A percentile compares a stretch with the other conserved stretches of the same genome.
Conservation (phyloP, 345 rosid genomes). For the Salix caprea region DNA sequence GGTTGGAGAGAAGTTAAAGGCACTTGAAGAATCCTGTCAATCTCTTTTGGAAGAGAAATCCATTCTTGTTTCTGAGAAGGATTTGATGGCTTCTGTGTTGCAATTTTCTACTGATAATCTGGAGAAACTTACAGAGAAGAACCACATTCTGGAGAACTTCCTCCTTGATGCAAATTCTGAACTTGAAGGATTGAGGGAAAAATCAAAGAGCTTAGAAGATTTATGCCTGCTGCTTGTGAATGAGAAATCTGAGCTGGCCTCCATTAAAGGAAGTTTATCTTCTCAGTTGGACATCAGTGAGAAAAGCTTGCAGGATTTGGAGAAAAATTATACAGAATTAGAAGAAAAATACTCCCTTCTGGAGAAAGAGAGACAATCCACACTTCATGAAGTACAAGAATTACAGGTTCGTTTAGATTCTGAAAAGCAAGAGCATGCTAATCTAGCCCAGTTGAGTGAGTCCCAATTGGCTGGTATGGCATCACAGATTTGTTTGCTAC, state of each 20-base stretch:
- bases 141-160: conserved; percentile 63
- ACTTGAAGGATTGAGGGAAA: conserved; percentile 55
- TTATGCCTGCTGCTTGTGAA: conserved; percentile 52
- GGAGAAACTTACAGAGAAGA: conserved; percentile 58
- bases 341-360: conserved; percentile 40
- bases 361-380: conserved; percentile 56
- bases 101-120: conserved; percentile 45
- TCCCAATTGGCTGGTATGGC: conserved; percentile 47
- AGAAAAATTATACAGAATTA: conserved; percentile 45
- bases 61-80: conserved; percentile 58
- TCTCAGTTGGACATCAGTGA: conserved; percentile 48
- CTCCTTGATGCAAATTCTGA: conserved; percentile 69
- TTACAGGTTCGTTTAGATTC: conserved; percentile 42
- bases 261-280: conserved; percentile 48
- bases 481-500: conserved; percentile 48
- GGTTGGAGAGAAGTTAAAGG: conserved; percentile 56
- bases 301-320: conserved; percentile 50
- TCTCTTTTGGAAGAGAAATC: conserved; percentile 61
- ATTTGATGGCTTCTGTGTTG: conserved; percentile 48
- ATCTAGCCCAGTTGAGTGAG: conserved; percentile 39
- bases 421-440: conserved; percentile 52
- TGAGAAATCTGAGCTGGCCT: conserved; percentile 53
- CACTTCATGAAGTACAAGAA: conserved; percentile 47
- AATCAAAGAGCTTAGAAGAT: conserved; percentile 56
- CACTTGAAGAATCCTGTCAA: conserved; percentile 60